Conservation (phyloP, 805 yeast genomes). For the Saccharomycopsis oosterbeekiorum region DNA sequence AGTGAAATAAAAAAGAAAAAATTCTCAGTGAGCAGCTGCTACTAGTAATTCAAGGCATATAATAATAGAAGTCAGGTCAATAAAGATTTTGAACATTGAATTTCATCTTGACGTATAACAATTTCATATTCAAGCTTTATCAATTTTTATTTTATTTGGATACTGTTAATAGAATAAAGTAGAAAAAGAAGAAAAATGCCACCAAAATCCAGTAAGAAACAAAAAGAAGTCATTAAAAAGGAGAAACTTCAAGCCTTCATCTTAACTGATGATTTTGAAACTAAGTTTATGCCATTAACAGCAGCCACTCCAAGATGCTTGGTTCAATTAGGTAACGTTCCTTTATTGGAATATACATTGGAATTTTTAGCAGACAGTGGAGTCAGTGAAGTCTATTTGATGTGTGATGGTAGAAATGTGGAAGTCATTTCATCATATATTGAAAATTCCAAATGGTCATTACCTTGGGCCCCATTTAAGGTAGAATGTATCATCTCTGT, state of each 20-base stretch:
- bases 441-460: slow-evolving; percentile 59
- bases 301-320: slow-evolving; percentile 81
- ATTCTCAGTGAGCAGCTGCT: background rate
- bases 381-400: slow-evolving; percentile 79
- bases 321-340: slow-evolving; percentile 85
- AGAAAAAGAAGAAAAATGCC: background rate
- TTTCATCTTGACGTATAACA: too few relatives aligned
- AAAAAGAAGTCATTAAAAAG: slow-evolving; percentile 41
- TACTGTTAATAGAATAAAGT: background rate
- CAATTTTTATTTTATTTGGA: too few relatives aligned
- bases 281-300: slow-evolving; percentile 88
- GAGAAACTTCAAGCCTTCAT: slow-evolving; percentile 89
- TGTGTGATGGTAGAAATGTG: slow-evolving; percentile 81
- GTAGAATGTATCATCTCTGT: slow-evolving; percentile 72
- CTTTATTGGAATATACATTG: slow-evolving; percentile 86
- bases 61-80: too few relatives aligned
- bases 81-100: too few relatives aligned
- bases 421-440: slow-evolving; percentile 79
- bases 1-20: background rate
- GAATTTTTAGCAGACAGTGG: slow-evolving; percentile 89
- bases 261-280: slow-evolving; percentile 85
- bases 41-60: too few relatives aligned
- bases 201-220: slow-evolving; percentile 5
- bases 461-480: slow-evolving; percentile 62
- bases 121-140: background rate